phyloP scores from a whole-genome alignment of 1,139 yeast genomes.

The Kurtzmaniella quercitrusa region DNA sequence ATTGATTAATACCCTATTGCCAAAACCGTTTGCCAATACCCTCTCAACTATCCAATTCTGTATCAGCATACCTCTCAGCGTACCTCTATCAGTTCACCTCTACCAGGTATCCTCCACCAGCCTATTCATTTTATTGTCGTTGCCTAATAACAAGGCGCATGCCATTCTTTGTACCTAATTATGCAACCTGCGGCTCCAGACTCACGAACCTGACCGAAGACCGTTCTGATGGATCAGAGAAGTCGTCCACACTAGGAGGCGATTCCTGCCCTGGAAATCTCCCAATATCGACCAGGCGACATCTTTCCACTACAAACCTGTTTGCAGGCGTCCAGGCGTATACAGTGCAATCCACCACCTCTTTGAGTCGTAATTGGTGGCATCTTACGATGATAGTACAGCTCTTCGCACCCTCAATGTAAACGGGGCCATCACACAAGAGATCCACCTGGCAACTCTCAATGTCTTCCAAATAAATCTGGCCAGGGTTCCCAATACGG shows the following conservation, averaged over 20 bases:
- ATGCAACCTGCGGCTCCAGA: not conserved
- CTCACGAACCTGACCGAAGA: not conserved
- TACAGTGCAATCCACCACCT: slow-evolving; percentile 19
- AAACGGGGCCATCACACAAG: slow-evolving; percentile 29
- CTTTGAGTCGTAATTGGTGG: slow-evolving; percentile 41
- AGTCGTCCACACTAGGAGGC: slow-evolving; percentile 5
- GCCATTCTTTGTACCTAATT: slow-evolving; percentile 1
- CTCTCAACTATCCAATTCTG: too few relatives aligned
- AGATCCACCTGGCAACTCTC: slow-evolving; percentile 16
- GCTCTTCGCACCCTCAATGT: slow-evolving; percentile 20
- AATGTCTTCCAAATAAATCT: slow-evolving; percentile 20
- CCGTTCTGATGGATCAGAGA: slow-evolving; percentile 4
- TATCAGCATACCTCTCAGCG: too few relatives aligned
- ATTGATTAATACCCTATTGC: too few relatives aligned
- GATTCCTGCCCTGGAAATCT: slow-evolving; percentile 1
- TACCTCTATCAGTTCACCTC: too few relatives aligned
- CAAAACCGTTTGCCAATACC: too few relatives aligned
- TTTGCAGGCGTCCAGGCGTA: slow-evolving; percentile 19
- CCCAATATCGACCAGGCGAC: slow-evolving; percentile 18
- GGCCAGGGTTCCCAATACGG: slow-evolving; percentile 8
- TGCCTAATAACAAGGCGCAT: too few relatives aligned
- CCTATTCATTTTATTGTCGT: too few relatives aligned
- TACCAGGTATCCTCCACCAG: too few relatives aligned
- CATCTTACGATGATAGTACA: slow-evolving; percentile 24
- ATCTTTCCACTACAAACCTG: slow-evolving; percentile 32